These are phyloP conservation scores for Bonia amplexicaulis DNA, from an alignment of 176 grass and related monocot species.

Conservation along the genomic window DNA sequence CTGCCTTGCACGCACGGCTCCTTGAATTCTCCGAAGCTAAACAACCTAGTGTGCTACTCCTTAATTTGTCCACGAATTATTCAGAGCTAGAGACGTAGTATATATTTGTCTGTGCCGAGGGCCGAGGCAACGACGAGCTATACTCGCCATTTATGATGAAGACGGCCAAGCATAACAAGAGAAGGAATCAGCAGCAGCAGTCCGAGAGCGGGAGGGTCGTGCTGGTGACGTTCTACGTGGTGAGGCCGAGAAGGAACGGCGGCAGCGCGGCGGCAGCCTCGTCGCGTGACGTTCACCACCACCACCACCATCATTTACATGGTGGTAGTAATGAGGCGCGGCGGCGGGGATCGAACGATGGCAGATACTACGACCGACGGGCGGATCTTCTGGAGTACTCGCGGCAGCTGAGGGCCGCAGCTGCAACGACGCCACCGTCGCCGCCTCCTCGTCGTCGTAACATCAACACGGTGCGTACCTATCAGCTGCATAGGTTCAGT, in stretches of 20 bases:
- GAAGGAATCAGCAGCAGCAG: neutral
- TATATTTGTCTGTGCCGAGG: neutral
- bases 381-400: slow-evolving; percentile 38
- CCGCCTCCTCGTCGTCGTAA: neutral
- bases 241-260: neutral
- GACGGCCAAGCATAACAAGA: neutral
- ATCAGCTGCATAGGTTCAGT: neutral
- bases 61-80: neutral
- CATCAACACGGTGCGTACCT: neutral
- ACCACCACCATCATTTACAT: neutral
- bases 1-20: neutral
- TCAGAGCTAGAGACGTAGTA: neutral
- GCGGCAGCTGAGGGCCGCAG: slow-evolving; percentile 26
- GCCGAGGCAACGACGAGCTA: neutral
- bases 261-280: neutral
- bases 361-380: neutral
- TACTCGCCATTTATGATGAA: neutral
- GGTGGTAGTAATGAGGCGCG: neutral
- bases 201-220: neutral
- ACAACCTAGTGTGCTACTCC: neutral
- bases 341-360: neutral
- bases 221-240: slow-evolving; percentile 27
- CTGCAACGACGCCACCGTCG: neutral
- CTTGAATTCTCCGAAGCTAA: slow-evolving; percentile 30
- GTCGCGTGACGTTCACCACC: neutral